Conservation (phyloP, 352 stramenopile genomes). For the Pythium biforme region DNA sequence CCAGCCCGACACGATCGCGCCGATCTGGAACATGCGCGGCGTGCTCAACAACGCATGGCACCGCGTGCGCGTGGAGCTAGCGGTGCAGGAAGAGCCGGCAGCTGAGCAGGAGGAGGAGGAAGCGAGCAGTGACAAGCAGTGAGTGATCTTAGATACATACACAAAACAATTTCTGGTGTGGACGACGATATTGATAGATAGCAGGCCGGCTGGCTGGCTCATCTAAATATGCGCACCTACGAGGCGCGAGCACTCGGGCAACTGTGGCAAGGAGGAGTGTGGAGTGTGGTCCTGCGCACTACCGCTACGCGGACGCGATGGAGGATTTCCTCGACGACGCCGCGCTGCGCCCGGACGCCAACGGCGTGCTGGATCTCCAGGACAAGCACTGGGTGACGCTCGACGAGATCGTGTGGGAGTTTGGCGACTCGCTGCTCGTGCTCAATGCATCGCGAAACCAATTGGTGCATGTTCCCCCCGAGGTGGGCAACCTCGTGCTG, state of each 20-base stretch:
- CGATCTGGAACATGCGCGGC: constrained; percentile 98
- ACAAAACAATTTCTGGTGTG: background rate
- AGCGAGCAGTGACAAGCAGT: constrained; percentile 27
- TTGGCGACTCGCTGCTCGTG: constrained; percentile 57
- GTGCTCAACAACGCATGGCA: constrained; percentile 98
- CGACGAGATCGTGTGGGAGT: constrained; percentile 77
- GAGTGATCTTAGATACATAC: background rate
- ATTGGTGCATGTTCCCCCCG: constrained; percentile 54
- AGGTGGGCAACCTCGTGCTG: constrained; percentile 61
- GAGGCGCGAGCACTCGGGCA: too few relatives aligned
- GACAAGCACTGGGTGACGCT: constrained; percentile 81
- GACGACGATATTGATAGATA: background rate
- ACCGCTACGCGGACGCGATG: constrained; percentile 30
- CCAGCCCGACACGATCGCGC: constrained; percentile 94
- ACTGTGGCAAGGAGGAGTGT: too few relatives aligned
- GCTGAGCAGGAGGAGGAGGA: constrained; percentile 44
- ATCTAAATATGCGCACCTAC: too few relatives aligned
- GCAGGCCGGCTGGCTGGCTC: too few relatives aligned
- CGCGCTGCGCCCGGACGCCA: constrained; percentile 58
- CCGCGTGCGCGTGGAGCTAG: constrained; percentile 69
- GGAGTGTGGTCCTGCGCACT: background rate
- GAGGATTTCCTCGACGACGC: constrained; percentile 67
- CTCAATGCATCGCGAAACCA: constrained; percentile 76
- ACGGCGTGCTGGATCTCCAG: constrained; percentile 66
- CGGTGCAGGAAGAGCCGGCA: constrained; percentile 2